Conservation (phyloP, 2,329 filamentous ascomycete species). For the Albophoma yamanashiensis region DNA sequence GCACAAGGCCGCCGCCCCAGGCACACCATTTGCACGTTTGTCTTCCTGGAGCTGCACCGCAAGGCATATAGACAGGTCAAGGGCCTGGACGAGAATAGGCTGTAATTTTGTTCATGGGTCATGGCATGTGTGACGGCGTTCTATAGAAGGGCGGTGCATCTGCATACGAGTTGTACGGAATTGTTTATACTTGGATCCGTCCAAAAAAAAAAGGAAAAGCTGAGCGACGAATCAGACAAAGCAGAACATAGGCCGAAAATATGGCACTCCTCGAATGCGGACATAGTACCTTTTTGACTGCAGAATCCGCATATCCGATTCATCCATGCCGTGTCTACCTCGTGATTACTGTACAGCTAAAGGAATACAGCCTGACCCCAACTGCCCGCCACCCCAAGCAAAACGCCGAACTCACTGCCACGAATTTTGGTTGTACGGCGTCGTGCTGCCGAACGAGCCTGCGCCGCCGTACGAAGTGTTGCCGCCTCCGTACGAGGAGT, state of each 20-base stretch:
- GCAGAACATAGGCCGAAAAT: neutral
- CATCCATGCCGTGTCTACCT: neutral
- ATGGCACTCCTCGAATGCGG: neutral
- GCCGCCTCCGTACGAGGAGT: constrained; percentile 22
- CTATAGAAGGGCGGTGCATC: constrained; percentile 5
- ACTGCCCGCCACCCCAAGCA: neutral
- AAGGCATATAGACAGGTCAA: constrained; percentile 55
- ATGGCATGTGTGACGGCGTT: constrained; percentile 12
- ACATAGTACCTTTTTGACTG: neutral
- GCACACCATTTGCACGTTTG: constrained; percentile 78
- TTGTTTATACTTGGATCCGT: neutral
- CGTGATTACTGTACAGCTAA: neutral
- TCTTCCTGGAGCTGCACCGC: constrained; percentile 82
- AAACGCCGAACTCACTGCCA: constrained; percentile 28
- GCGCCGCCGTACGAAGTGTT: constrained; percentile 57
- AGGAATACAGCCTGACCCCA: neutral
- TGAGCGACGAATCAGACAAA: neutral
- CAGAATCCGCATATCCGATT: neutral
- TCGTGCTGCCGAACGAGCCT: constrained; percentile 30
- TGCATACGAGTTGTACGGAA: neutral
- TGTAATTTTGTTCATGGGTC: constrained; percentile 9
- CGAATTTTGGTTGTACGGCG: constrained; percentile 36
- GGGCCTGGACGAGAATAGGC: constrained; percentile 18
- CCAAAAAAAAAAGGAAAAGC: too few species aligned
- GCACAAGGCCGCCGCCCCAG: constrained; percentile 21